Conservation (phyloP, 805 yeast species). For the Pichia pseudocactophila region DNA sequence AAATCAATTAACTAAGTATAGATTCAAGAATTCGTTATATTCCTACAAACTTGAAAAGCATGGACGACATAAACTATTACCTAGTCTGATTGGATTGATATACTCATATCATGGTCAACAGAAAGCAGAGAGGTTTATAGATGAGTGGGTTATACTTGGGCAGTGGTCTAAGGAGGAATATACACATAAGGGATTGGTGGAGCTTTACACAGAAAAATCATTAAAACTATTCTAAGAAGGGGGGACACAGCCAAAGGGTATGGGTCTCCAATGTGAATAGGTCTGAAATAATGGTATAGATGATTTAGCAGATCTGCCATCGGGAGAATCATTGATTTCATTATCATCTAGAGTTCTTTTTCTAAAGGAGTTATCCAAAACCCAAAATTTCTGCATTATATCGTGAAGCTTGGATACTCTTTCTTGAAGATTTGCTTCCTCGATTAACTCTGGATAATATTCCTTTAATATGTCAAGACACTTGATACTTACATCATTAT, state of each 20-base stretch:
- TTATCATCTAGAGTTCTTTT: constrained; percentile 6
- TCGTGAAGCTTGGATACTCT: constrained; percentile 13
- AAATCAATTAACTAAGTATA: constrained; percentile 4
- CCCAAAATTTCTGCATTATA: constrained; percentile 18
- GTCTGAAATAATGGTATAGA: constrained; percentile 23
- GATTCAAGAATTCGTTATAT: neutral
- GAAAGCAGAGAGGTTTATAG: constrained; percentile 17
- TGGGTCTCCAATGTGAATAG: constrained; percentile 39
- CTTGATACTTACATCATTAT: constrained; percentile 4
- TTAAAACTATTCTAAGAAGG: constrained; percentile 3
- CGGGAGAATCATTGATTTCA: constrained; percentile 1
- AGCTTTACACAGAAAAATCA: constrained; percentile 13
- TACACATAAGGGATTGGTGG: constrained; percentile 22
- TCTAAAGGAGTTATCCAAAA: constrained; percentile 10
- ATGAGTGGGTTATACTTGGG: constrained; percentile 24
- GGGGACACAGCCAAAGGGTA: constrained; percentile 41
- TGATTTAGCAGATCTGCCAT: constrained; percentile 6
- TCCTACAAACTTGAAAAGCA: constrained; percentile 16
- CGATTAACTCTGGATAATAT: neutral
- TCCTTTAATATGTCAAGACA: constrained; percentile 1
- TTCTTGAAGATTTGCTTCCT: constrained; percentile 2
- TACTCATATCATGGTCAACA: constrained; percentile 17
- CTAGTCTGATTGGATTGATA: constrained; percentile 22
- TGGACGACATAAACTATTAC: constrained; percentile 16
- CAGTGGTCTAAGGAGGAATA: constrained; percentile 12